A percentile compares a stretch with the other conserved stretches of the same genome.
These are phyloP conservation scores for Chlorencoelia australis DNA, from an alignment of 2,329 filamentous ascomycete species.

Conservation along the genomic window DNA sequence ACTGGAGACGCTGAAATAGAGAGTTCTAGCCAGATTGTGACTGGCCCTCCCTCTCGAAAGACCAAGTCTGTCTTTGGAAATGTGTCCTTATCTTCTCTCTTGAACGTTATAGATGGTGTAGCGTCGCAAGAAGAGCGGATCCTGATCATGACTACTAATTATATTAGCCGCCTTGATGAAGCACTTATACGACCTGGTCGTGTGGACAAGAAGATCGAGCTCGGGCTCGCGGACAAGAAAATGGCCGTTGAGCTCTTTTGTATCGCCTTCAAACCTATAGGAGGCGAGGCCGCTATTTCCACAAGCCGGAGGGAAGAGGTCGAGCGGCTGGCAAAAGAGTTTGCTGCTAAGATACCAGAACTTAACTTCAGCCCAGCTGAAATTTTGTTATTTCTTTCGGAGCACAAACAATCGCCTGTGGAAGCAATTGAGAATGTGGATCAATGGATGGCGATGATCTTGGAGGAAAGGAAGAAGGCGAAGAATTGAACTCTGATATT, in stretches of 20 bases:
- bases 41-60: slow-evolving; percentile 8
- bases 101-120: slow-evolving; percentile 54
- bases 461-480: slow-evolving; percentile 34
- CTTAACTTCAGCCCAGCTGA: slow-evolving; percentile 47
- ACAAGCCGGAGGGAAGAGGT: too few species aligned
- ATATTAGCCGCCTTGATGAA: slow-evolving; percentile 60
- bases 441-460: too few species aligned
- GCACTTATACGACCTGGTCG: slow-evolving; percentile 65
- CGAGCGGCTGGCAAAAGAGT: slow-evolving; percentile 27
- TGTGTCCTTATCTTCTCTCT: slow-evolving; percentile 66
- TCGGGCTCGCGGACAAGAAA: not conserved
- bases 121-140: slow-evolving; percentile 70
- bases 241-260: not conserved
- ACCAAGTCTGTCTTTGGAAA: slow-evolving; percentile 6
- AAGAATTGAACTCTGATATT: too few species aligned
- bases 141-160: slow-evolving; percentile 76
- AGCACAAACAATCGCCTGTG: slow-evolving; percentile 48
- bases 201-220: slow-evolving; percentile 39
- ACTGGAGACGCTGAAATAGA: slow-evolving; percentile 16
- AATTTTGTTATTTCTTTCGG: slow-evolving; percentile 55
- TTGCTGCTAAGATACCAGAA: slow-evolving; percentile 44
- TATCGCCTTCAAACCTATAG: not conserved
- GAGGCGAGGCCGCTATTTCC: not conserved
- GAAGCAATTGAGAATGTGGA: slow-evolving; percentile 43
- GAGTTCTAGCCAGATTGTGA: slow-evolving; percentile 7